Conservation (phyloP, 306 rosid genomes). For the Astragalus glycyphyllos region DNA sequence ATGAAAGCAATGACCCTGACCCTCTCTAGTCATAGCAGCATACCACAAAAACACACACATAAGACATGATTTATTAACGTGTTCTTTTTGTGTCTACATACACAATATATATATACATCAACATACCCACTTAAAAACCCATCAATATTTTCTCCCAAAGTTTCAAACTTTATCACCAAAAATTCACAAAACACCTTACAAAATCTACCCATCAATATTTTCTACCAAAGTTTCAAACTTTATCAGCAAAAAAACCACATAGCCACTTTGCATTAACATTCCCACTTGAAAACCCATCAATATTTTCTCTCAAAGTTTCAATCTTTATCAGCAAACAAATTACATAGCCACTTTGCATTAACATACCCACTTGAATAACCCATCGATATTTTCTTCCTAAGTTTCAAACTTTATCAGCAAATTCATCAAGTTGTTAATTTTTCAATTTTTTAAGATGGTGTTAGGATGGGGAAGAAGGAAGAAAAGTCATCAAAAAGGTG, state of each 20-base stretch:
- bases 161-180: not conserved
- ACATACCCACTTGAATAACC: slow-evolving; percentile 10
- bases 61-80: slow-evolving; percentile 30
- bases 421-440: slow-evolving; percentile 10
- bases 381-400: slow-evolving; percentile 14
- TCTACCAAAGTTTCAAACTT: slow-evolving; percentile 36
- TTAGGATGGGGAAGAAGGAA: slow-evolving; percentile 64
- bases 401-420: not conserved
- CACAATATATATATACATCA: slow-evolving; percentile 3
- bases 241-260: slow-evolving; percentile 5
- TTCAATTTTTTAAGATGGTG: slow-evolving; percentile 48
- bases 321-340: not conserved
- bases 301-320: not conserved
- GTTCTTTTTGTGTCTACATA: slow-evolving; percentile 6
- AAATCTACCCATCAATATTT: slow-evolving; percentile 27
- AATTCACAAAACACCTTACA: not conserved
- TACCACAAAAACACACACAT: not conserved
- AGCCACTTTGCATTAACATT: too few species aligned
- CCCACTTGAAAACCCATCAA: slow-evolving; percentile 24
- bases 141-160: slow-evolving; percentile 11
- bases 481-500: slow-evolving; percentile 13
- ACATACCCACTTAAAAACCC: slow-evolving; percentile 13
- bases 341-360: not conserved
- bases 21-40: not conserved
- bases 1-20: slow-evolving; percentile 39